A percentile compares a stretch with the other conserved stretches of the same genome.
These are phyloP conservation scores for Calonectria fujianensis DNA, from an alignment of 2,329 filamentous ascomycete genomes.

Conservation along the genomic window DNA sequence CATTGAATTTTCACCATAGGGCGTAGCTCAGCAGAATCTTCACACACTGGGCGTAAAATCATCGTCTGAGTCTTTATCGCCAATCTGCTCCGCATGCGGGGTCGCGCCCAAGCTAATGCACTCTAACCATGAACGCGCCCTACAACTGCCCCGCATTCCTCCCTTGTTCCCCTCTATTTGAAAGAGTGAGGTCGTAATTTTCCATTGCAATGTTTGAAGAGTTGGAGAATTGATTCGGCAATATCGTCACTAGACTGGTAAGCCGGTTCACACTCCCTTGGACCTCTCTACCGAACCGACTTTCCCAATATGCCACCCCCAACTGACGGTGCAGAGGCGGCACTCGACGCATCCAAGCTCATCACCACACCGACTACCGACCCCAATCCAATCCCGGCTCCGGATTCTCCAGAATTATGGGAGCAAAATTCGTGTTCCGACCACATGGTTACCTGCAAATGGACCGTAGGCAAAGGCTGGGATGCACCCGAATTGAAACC, in stretches of 20 bases:
- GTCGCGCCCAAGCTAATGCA: conserved; percentile 36
- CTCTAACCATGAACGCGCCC: conserved; percentile 27
- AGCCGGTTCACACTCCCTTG: no score
- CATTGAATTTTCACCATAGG: not conserved
- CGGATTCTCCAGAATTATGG: conserved; percentile 16
- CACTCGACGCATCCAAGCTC: conserved; percentile 34
- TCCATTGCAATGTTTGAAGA: not conserved
- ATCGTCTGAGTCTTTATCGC: not conserved
- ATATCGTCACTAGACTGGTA: not conserved
- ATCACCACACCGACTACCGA: not conserved
- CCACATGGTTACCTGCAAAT: conserved; percentile 31
- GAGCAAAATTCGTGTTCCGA: conserved; percentile 29
- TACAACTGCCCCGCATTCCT: conserved; percentile 8
- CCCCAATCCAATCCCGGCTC: conserved; percentile 23
- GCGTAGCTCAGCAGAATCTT: not conserved
- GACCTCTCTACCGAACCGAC: not conserved
- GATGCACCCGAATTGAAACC: conserved; percentile 32
- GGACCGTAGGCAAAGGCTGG: conserved; percentile 30
- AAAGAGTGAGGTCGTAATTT: not conserved
- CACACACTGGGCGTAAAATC: not conserved
- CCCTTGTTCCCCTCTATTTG: not conserved
- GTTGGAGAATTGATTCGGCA: not conserved
- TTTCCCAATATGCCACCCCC: not conserved
- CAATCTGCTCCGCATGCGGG: conserved; percentile 24
- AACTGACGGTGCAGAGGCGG: not conserved